Evolutionary conservation across 108 stramenopile genomes (phyloP), one percentile per base, ranked within the genome.

Genomic region (Fragilaria crotonensis): DNA sequence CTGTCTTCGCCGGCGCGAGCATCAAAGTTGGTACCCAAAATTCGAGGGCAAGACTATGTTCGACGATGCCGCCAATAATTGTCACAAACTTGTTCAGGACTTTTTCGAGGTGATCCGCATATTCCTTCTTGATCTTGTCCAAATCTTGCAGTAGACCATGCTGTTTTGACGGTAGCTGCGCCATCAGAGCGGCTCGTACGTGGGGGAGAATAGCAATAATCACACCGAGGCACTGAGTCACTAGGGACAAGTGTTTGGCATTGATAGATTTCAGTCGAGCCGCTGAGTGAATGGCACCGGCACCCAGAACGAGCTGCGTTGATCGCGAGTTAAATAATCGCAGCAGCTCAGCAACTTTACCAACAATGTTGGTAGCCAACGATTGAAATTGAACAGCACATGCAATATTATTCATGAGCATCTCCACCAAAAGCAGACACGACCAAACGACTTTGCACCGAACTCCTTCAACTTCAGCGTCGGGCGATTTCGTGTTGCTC

Each of bases 51-150:
- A 90, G 67, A 20, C 78, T 73, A 45, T 93, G 83, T 57, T 94
- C 97, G 18, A 98, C 80, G 44, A 95, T 88, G 44, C 95, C 94
- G 33, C 90, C 92, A 45, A 98, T 92, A 63, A 98, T 98, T 45
- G 79, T 86, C 20, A 96, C 96, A 67, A 98, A 96, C 63, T 98
- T 98, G 68, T 73, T 78, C 25, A 98, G 61, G 44, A 98, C 93
- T 76, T 88, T 92, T 55, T 89, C 87, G 49, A 76, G 85, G 73
- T 97, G 96, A 25, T 97, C 96, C 1, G 61, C 55, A 61, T 88
- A 92, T 45, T 94, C 96, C 47, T 75, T 76, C 57, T 85, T 83
- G 45, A 96, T 93, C 63, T 83, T 84, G 73, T 98, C 97, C 55
- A 98, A 59, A 59, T 95, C 92, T 49, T 59, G 63, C 21, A 98